Base-by-base conservation (phyloP, 169 alveolate genomes). In the Gregarina niphandrodes region DNA sequence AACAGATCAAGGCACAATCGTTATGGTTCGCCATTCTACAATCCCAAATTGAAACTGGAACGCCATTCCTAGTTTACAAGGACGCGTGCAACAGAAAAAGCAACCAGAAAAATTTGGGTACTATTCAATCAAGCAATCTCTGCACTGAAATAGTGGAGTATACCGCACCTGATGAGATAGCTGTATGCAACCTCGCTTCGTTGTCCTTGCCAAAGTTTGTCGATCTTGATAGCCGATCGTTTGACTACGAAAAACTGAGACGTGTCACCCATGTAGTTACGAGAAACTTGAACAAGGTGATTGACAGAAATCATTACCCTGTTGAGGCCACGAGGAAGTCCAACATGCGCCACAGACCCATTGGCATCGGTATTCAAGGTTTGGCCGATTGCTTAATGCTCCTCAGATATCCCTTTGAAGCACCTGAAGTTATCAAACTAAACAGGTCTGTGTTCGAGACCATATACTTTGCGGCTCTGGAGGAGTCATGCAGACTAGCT, bases 341-440 rank as follows among this genome's bases (percentile, higher is more conserved):
- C 34, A 92, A 92, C 64, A 49, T 64, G 46, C 73, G 90, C 21
- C 96, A 92, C 62, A 67, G 98, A 53, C 97, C 97, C n/a, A 73
- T 92, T 40, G 98, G 98, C 4, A 74, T 90, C 1, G 98, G 98
- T 2, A 91, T 90, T 2, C 91, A 91, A 57, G 98, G 98, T 2
- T 67, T 91, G 21, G 98, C 98, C 3, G 98, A 91, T 59, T 80
- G 94, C 32, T 83, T 86, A 57, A 52, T 79, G 78, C 60, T 77
- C 42, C 66, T 92, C 73, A 76, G 85, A 44, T 49, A 71, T 44
- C 95, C 97, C 5, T 92, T 73, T 55, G 98, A 89, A 53, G 72
- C 90, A 1, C 82, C 74, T 4, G 79, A 67, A 38, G 98, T 97
- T 17, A 48, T 65, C 34, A 71, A 66, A 35, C 57, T 87, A 17